Evolutionary conservation across 225 moss, liverwort and hornwort species (phyloP).

Genomic region (Asterella californica): DNA sequence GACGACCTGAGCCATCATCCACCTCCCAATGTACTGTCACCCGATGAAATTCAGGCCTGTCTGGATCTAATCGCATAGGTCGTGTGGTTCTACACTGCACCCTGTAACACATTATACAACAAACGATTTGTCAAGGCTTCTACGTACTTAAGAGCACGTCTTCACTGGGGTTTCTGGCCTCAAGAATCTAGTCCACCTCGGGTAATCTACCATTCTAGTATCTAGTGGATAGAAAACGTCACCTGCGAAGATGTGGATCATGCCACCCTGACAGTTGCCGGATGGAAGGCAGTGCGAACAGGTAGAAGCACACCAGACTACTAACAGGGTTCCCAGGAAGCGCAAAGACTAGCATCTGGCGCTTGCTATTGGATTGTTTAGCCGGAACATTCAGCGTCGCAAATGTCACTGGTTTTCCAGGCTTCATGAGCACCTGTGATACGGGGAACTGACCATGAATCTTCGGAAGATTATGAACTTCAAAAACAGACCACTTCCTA

Average conservation of each 20-base stretch:
- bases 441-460: neutral
- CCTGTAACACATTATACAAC: slow-evolving; percentile 31
- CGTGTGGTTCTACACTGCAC: slow-evolving; percentile 65
- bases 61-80: slow-evolving; percentile 62
- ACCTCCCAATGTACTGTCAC: slow-evolving; percentile 68
- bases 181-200: neutral
- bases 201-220: neutral
- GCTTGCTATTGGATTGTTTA: slow-evolving; percentile 36
- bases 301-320: slow-evolving; percentile 80
- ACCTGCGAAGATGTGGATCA: slow-evolving; percentile 74
- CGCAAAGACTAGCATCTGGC: slow-evolving; percentile 73
- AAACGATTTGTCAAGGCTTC: neutral
- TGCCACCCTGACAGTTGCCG: slow-evolving; percentile 85
- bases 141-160: neutral
- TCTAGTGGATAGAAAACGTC: neutral
- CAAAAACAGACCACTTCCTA: neutral
- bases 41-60: slow-evolving; percentile 73
- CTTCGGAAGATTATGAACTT: neutral
- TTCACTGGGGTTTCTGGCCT: neutral
- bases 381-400: slow-evolving; percentile 66
- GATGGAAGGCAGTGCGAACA: slow-evolving; percentile 85
- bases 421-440: slow-evolving; percentile 84
- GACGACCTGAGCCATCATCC: slow-evolving; percentile 70
- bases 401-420: slow-evolving; percentile 89
- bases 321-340: slow-evolving; percentile 97